Evolutionary conservation across 163 green algal species (phyloP).

Genomic region (Picocystis sp.): DNA sequence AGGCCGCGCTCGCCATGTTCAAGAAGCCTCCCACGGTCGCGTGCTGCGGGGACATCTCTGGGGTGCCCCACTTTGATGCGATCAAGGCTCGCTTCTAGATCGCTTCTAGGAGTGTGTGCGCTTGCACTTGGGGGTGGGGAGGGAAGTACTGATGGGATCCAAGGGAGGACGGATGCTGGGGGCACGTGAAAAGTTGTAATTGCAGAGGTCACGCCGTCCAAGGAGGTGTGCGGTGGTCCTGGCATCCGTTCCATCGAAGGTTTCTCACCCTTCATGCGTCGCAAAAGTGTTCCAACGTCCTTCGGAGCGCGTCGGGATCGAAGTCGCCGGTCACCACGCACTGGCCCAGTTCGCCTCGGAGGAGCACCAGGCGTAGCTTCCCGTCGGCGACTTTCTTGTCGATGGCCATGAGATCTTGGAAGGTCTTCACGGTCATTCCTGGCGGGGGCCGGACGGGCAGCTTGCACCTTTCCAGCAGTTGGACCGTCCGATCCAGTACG

Average conservation of each 20-base stretch:
- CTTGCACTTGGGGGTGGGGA: too few species aligned
- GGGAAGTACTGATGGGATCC: too few species aligned
- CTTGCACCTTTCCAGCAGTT: conserved; percentile 46
- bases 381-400: conserved; percentile 94
- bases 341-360: conserved; percentile 72
- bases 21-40: conserved; percentile 32
- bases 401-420: conserved; percentile 78
- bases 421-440: conserved; percentile 66
- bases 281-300: conserved; percentile 70
- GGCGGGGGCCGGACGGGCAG: conserved; percentile 48
- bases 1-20: conserved; percentile 11
- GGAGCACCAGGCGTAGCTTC: conserved; percentile 80
- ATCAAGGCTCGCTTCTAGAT: conserved; percentile 24
- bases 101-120: too few species aligned
- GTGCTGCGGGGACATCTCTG: conserved; percentile 28
- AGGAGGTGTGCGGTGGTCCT: too few species aligned
- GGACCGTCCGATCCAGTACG: conserved; percentile 42
- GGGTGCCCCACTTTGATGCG: conserved; percentile 34
- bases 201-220: too few species aligned
- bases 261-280: too few species aligned
- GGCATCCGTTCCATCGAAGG: too few species aligned
- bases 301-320: conserved; percentile 51
- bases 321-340: conserved; percentile 93
- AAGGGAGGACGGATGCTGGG: too few species aligned
- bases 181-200: too few species aligned